Percentiles rank a stretch among this genome's conserved stretches.
Evolutionary conservation across 2,329 filamentous ascomycete genomes (phyloP).

Genomic region (Diaporthe aspalathi): DNA sequence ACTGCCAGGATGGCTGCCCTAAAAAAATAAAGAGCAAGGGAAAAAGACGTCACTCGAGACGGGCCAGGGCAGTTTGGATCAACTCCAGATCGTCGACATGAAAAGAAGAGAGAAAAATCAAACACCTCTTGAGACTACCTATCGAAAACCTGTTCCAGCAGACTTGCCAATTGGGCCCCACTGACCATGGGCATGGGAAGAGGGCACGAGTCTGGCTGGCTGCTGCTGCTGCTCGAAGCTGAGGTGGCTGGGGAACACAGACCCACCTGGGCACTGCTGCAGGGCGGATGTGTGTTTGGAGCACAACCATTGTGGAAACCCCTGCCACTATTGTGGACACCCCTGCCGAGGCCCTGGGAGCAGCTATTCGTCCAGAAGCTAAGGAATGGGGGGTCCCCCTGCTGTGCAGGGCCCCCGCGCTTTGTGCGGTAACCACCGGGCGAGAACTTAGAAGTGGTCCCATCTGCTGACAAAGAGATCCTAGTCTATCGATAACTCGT

Average conservation of each 20-base stretch:
- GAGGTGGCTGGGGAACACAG: slow-evolving; percentile 24
- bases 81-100: neutral
- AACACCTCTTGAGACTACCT: too few species aligned
- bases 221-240: slow-evolving; percentile 3
- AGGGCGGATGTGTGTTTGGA: too few species aligned
- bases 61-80: neutral
- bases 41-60: slow-evolving; percentile 15
- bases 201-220: slow-evolving; percentile 14
- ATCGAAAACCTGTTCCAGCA: too few species aligned
- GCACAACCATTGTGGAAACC: too few species aligned
- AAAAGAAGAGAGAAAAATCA: neutral
- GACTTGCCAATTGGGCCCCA: slow-evolving; percentile 10
- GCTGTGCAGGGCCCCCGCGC: too few species aligned
- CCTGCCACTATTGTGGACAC: too few species aligned
- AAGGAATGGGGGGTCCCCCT: too few species aligned
- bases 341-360: too few species aligned
- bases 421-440: too few species aligned
- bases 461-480: slow-evolving; percentile 12
- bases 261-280: slow-evolving; percentile 29
- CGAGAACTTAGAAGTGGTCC: too few species aligned
- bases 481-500: neutral
- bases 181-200: neutral
- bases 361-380: too few species aligned
- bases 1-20: too few species aligned
- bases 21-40: slow-evolving; percentile 8